A percentile compares a stretch with the other conserved stretches of the same genome.
These are phyloP conservation scores for Capsicum pubescens DNA, from an alignment of 257 asterid genomes.

Conservation along the genomic window DNA sequence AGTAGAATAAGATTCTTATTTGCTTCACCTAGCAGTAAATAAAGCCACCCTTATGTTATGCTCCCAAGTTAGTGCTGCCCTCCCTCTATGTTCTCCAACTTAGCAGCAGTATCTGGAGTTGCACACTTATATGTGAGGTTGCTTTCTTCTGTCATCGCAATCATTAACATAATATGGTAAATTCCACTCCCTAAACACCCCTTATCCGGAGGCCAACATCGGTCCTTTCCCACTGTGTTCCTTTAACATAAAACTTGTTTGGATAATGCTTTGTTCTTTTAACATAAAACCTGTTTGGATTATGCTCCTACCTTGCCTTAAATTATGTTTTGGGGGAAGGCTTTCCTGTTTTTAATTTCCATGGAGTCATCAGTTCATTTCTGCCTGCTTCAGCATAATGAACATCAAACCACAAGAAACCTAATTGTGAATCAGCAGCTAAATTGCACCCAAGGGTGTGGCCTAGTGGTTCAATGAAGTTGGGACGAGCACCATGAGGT, in stretches of 20 bases:
- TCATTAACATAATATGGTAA: neutral
- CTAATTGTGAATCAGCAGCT: neutral
- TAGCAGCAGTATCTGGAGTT: constrained; percentile 17
- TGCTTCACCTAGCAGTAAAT: neutral
- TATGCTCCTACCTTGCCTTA: constrained; percentile 5
- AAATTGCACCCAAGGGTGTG: no score
- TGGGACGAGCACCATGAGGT: no score
- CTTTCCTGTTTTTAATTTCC: neutral
- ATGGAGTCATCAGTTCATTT: neutral
- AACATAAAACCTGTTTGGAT: neutral
- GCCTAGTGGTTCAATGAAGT: no score
- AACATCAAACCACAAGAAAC: neutral
- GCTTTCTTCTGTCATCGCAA: neutral
- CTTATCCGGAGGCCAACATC: neutral
- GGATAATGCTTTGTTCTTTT: neutral
- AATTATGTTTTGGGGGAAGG: neutral
- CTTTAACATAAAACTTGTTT: neutral
- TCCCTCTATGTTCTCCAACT: neutral
- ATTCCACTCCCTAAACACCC: neutral
- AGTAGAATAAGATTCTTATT: neutral
- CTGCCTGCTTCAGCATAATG: neutral
- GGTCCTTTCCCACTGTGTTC: neutral
- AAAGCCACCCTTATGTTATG: neutral
- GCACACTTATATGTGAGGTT: neutral
- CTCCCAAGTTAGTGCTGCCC: neutral